A percentile compares a stretch with the other conserved stretches of the same genome.
These are phyloP conservation scores for Trichophyton simii DNA, from an alignment of 2,329 filamentous ascomycete species.

Conservation along the genomic window DNA sequence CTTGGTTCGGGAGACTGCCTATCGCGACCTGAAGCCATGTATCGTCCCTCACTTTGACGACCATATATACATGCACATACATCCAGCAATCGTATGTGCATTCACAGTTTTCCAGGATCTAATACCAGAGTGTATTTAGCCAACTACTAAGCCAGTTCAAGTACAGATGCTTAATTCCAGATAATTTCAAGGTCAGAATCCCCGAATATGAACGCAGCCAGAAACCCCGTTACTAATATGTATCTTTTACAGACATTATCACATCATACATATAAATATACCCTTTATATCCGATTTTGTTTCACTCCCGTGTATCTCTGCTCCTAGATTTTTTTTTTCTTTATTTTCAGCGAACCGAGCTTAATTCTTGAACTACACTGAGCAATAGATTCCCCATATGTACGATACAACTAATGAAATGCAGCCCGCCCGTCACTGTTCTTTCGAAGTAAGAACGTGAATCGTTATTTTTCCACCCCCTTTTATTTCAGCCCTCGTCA, in stretches of 20 bases:
- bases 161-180: neutral
- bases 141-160: no score
- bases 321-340: neutral
- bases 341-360: neutral
- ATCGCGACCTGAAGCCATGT: no score
- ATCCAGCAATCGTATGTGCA: no score
- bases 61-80: no score
- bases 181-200: neutral
- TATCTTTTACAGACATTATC: neutral
- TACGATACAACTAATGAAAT: neutral
- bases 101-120: no score
- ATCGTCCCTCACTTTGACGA: no score
- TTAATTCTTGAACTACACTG: neutral
- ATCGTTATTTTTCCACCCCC: constrained; percentile 5
- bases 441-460: constrained; percentile 5
- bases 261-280: neutral
- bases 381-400: neutral
- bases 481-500: constrained; percentile 4
- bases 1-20: no score
- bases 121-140: no score
- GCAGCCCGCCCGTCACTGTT: neutral
- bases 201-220: neutral
- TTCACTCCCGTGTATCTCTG: neutral
- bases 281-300: neutral
- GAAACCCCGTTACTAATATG: neutral